Evolutionary conservation across 176 grass and related monocot species (phyloP).

Genomic region (Phyllostachys edulis): DNA sequence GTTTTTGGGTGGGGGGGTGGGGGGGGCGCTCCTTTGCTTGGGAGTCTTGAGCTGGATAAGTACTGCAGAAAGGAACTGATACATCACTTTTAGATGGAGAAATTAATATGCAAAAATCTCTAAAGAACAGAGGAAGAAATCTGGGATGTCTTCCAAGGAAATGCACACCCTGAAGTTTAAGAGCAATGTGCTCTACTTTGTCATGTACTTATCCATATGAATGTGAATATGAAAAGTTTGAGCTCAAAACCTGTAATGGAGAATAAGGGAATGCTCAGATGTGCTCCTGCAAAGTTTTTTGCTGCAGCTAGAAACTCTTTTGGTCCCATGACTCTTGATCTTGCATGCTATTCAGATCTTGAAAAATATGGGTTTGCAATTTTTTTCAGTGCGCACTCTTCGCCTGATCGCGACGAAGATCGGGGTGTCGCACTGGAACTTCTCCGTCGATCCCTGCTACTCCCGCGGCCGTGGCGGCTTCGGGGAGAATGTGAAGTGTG

Average conservation of each 20-base stretch:
- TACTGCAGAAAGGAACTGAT: neutral
- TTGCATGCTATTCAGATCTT: neutral
- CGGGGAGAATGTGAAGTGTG: conserved; percentile 43
- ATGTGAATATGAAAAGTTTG: neutral
- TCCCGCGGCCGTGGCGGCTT: neutral
- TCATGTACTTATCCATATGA: neutral
- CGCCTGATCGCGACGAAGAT: conserved; percentile 40
- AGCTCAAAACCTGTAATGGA: neutral
- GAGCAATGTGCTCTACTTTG: neutral
- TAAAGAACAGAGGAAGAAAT: neutral
- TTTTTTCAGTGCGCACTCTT: conserved; percentile 48
- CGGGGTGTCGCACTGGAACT: conserved; percentile 57
- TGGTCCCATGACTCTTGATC: neutral
- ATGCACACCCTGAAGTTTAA: neutral
- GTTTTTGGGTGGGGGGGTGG: neutral
- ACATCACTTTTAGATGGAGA: neutral
- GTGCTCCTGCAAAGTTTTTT: neutral
- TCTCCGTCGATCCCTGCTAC: conserved; percentile 51
- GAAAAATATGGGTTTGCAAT: neutral
- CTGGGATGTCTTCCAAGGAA: neutral
- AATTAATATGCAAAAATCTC: neutral
- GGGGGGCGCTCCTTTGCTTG: neutral
- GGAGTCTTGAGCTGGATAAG: neutral
- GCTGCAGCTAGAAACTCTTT: neutral
- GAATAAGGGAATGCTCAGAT: neutral